Evolutionary conservation across 257 asterid genomes (phyloP), one percentile per base, ranked within the genome.

Genomic region (Fraxinus americana): DNA sequence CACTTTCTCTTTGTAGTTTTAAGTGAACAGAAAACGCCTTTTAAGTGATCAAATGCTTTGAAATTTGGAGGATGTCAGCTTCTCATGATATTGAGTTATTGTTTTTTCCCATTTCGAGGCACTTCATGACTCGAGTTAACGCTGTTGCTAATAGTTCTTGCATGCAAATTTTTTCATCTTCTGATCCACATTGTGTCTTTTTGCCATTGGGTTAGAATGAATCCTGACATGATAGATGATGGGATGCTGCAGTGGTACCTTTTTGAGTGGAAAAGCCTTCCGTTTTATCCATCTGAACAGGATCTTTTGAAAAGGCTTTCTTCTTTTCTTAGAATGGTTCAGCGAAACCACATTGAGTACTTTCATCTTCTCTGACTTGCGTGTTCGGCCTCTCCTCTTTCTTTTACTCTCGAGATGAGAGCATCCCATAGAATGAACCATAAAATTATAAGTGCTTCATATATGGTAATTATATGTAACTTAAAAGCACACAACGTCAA

Each of bases 1-100:
- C 77, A 41, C 19, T 81, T 67, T 34, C 41, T 75, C 16, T 74
- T 63, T 75, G 74, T 72, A 71, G 27, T 81, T 74, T 73, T 63
- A 63, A 11, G 36, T 23, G 30, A 63, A 63, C 69, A 63, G 16
- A 73, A 43, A 70, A 72, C 8, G 73, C 77, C 78, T 25, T 41
- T 27, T 27, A 63, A 59, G 35, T 63, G 69, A 63, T 63, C 19
- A 63, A 63, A 63, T 63, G 69, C 50, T 70, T 77, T 61, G 16
- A 13, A 63, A 52, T 65, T 72, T 67, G 61, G 67, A 52, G 67
- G 61, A 41, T 67, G 34, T 23, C 65, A 36, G 75, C 73, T 23
- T 65, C 76, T 66, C 73, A 30, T 27, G 52, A 67, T 32, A 70
- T 13, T 52, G 35, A 45, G 61, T 27, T 57, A 80, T 41, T 72